phyloP scores from a whole-genome alignment of 2,329 filamentous ascomycete genomes.

The Xylariaceae sp. region DNA sequence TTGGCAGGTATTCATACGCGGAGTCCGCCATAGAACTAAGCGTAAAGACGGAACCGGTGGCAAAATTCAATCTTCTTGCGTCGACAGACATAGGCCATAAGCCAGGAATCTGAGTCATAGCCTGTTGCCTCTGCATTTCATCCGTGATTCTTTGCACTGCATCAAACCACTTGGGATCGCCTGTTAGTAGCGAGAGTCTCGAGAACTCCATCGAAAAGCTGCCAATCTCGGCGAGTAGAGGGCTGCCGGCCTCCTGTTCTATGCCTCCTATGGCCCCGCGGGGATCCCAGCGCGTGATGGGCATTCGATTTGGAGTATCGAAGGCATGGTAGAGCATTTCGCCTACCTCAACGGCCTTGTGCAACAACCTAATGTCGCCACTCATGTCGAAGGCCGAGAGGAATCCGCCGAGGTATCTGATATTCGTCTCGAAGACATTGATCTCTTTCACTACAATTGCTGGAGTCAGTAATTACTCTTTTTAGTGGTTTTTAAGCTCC shows the following conservation, averaged over 20 bases:
- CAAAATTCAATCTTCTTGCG: slow-evolving; percentile 46
- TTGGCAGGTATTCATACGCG: slow-evolving; percentile 49
- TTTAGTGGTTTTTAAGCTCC: too few species aligned
- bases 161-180: slow-evolving; percentile 31
- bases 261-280: not conserved
- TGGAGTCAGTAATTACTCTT: too few species aligned
- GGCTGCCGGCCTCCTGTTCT: slow-evolving; percentile 14
- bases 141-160: slow-evolving; percentile 29
- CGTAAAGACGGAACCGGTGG: slow-evolving; percentile 29
- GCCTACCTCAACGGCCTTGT: slow-evolving; percentile 42
- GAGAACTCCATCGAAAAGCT: slow-evolving; percentile 33
- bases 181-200: slow-evolving; percentile 29
- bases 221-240: slow-evolving; percentile 29
- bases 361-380: slow-evolving; percentile 34
- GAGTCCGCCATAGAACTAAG: slow-evolving; percentile 37
- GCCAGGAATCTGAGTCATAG: slow-evolving; percentile 38
- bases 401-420: slow-evolving; percentile 41
- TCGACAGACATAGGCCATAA: slow-evolving; percentile 68
- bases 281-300: slow-evolving; percentile 15
- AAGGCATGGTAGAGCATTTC: slow-evolving; percentile 43
- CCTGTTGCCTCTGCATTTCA: slow-evolving; percentile 23
- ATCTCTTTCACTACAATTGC: slow-evolving; percentile 23
- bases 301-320: slow-evolving; percentile 44
- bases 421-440: slow-evolving; percentile 43
- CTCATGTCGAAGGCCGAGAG: slow-evolving; percentile 39